A percentile compares a stretch with the other conserved stretches of the same genome.
Evolutionary conservation across 371 early-diverging fungal species (phyloP).

Genomic region (Lichtheimia hyalospora): DNA sequence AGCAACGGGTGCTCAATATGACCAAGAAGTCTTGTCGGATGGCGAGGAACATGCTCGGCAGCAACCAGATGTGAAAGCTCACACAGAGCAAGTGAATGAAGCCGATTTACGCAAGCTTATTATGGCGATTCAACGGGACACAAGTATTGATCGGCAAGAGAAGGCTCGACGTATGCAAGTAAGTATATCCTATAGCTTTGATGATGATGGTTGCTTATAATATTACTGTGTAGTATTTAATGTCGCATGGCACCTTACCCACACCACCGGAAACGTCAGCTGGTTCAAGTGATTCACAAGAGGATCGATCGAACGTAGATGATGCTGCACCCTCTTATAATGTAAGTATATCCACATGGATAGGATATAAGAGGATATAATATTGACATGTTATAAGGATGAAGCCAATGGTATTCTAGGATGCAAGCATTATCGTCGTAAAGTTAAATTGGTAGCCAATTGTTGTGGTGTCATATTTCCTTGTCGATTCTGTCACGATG

Average conservation of each 20-base stretch:
- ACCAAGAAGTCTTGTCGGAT: background rate
- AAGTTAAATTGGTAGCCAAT: slow-evolving; percentile 83
- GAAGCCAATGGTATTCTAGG: slow-evolving; percentile 64
- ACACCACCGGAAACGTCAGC: slow-evolving; percentile 2
- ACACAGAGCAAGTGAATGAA: background rate
- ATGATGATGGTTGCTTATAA: background rate
- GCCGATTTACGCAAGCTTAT: slow-evolving; percentile 49
- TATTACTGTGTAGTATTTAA: slow-evolving; percentile 11
- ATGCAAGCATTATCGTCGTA: slow-evolving; percentile 94
- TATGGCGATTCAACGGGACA: background rate
- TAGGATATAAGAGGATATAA: background rate
- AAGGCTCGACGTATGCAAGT: slow-evolving; percentile 78
- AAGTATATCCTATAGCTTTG: slow-evolving; percentile 4
- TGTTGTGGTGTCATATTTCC: slow-evolving; percentile 91
- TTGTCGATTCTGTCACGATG: slow-evolving; percentile 98
- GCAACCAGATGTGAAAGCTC: background rate
- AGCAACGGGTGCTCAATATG: background rate
- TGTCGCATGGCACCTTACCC: slow-evolving; percentile 17
- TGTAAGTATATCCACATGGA: slow-evolving; percentile 4
- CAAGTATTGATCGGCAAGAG: slow-evolving; percentile 50
- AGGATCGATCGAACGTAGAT: slow-evolving; percentile 2
- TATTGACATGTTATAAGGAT: slow-evolving; percentile 29
- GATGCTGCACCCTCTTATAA: slow-evolving; percentile 11
- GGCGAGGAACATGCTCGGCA: background rate
- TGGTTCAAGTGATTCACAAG: background rate